phyloP scores from a whole-genome alignment of 108 stramenopile species.

The Pseudonitzschia multiseries region DNA sequence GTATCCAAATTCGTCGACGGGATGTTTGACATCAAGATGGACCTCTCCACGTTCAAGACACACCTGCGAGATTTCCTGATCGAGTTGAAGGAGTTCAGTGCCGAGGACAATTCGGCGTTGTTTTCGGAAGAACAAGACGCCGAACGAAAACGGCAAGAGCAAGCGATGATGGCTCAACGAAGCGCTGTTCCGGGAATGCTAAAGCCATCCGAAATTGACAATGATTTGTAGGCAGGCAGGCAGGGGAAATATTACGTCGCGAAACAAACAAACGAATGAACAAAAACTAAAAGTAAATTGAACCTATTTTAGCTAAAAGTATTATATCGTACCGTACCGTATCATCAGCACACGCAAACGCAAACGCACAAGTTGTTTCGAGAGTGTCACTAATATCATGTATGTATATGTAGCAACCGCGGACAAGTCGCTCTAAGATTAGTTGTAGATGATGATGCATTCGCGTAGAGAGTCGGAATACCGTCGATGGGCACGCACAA shows the following conservation, averaged over 20 bases:
- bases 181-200: slow-evolving; percentile 96
- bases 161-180: slow-evolving; percentile 72
- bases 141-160: slow-evolving; percentile 57
- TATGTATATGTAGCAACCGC: no score
- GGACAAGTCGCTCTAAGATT: no score
- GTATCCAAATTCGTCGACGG: slow-evolving; percentile 93
- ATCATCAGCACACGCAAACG: no score
- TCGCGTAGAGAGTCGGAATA: no score
- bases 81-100: slow-evolving; percentile 96
- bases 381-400: no score
- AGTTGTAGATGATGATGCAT: no score
- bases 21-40: slow-evolving; percentile 96
- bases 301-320: slow-evolving; percentile 3
- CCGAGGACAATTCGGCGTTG: slow-evolving; percentile 95
- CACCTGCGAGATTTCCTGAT: slow-evolving; percentile 98
- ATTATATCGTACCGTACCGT: no score
- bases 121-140: slow-evolving; percentile 90
- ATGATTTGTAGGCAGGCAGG: slow-evolving; percentile 72
- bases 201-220: slow-evolving; percentile 95
- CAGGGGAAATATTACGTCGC: background rate
- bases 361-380: no score
- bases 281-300: no score
- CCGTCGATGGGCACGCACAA: no score
- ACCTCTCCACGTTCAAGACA: slow-evolving; percentile 95
- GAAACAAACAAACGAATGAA: background rate